These are phyloP conservation scores for Begonia peltatifolia DNA, from an alignment of 306 rosid species.

Conservation along the genomic window DNA sequence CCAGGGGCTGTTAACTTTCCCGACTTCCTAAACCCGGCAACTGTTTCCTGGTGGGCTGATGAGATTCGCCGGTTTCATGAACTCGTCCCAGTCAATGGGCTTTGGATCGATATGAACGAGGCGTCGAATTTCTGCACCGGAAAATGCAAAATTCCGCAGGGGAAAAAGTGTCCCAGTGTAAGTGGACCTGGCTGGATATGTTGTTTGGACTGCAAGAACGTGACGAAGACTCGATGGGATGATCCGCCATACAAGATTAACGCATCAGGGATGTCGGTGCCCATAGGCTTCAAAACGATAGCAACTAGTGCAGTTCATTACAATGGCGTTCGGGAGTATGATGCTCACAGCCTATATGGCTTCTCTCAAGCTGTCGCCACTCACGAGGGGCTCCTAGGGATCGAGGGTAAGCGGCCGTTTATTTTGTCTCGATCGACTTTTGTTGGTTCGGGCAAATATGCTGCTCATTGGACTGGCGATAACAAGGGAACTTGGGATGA, in stretches of 20 bases:
- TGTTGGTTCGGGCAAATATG: slow-evolving; percentile 81
- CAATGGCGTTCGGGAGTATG: slow-evolving; percentile 77
- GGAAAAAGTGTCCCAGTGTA: slow-evolving; percentile 52
- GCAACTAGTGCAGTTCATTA: slow-evolving; percentile 92
- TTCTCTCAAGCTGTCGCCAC: slow-evolving; percentile 80
- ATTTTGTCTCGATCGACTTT: slow-evolving; percentile 75
- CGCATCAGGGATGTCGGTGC: slow-evolving; percentile 73
- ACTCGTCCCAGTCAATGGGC: slow-evolving; percentile 87
- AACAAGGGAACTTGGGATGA: slow-evolving; percentile 82
- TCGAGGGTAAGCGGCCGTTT: slow-evolving; percentile 78
- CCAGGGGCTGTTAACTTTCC: slow-evolving; percentile 94
- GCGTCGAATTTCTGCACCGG: slow-evolving; percentile 84
- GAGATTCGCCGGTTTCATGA: slow-evolving; percentile 86
- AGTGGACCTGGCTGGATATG: slow-evolving; percentile 80
- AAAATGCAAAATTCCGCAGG: slow-evolving; percentile 62
- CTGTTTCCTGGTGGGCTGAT: slow-evolving; percentile 86
- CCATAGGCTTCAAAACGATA: slow-evolving; percentile 77
- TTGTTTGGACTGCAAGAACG: slow-evolving; percentile 88
- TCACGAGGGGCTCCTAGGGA: slow-evolving; percentile 68
- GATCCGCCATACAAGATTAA: slow-evolving; percentile 94
- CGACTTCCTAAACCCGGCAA: slow-evolving; percentile 83
- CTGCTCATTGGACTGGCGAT: slow-evolving; percentile 99
- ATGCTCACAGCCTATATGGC: slow-evolving; percentile 93
- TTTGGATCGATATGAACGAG: slow-evolving; percentile 99
- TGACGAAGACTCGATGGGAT: slow-evolving; percentile 81